Conservation (phyloP, 140 eudicot species). For the Artemisia princeps region DNA sequence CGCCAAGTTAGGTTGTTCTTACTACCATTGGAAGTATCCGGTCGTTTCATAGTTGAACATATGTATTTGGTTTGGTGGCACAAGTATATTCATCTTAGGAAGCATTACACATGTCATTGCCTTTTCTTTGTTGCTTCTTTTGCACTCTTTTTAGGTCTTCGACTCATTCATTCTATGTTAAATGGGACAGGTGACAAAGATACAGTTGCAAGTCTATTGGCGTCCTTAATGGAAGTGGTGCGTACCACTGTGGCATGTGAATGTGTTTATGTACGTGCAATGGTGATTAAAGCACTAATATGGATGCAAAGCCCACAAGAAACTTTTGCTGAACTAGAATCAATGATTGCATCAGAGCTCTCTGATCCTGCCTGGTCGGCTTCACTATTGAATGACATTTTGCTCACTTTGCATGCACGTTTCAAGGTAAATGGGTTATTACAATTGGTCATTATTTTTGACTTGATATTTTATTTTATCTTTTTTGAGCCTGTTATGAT, state of each 20-base stretch:
- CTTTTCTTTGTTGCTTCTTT: constrained; percentile 14
- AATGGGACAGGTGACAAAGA: constrained; percentile 63
- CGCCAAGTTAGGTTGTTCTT: not conserved
- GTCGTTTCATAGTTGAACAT: not conserved
- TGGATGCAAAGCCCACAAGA: constrained; percentile 99
- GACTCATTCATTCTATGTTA: constrained; percentile 41
- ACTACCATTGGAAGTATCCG: too few relatives aligned
- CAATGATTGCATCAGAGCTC: constrained; percentile 90
- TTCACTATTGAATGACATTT: constrained; percentile 65
- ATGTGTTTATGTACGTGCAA: constrained; percentile 95
- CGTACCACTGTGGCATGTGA: constrained; percentile 96
- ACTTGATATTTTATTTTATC: not conserved
- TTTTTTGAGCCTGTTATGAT: constrained; percentile 9
- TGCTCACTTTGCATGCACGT: constrained; percentile 98
- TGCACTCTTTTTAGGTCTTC: constrained; percentile 29
- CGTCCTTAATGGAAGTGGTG: constrained; percentile 94
- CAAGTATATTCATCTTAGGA: constrained; percentile 16
- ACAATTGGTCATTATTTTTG: not conserved
- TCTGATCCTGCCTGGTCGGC: constrained; percentile 99
- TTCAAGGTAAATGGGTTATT: constrained; percentile 56
- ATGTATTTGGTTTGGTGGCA: not conserved
- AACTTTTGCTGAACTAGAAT: constrained; percentile 74
- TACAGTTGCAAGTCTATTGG: constrained; percentile 71
- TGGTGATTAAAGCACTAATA: constrained; percentile 92
- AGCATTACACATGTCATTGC: not conserved